Evolutionary conservation across 495 filamentous ascomycete species (phyloP), one percentile per base, ranked within the genome.

Genomic region (Melanomma pulvis-pyrius): DNA sequence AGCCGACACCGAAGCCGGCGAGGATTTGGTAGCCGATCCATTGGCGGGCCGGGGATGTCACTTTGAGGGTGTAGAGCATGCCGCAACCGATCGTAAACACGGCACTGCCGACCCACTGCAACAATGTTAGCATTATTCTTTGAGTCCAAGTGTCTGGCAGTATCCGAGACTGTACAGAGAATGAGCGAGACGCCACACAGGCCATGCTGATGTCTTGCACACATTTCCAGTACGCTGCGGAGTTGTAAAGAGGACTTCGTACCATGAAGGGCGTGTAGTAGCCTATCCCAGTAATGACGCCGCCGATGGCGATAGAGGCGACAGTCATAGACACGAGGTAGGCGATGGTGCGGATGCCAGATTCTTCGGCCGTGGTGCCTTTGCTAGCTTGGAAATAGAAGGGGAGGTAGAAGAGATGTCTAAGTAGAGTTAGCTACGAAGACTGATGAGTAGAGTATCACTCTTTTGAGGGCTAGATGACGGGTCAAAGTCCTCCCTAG

Each of bases 331-430:
- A 67, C 29, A 75, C 68, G 17, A 76, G 60, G 53, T 74, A 74
- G 12, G 76, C 71, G 44, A 78, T 74, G 21, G 55, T 62, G 24
- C 72, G 72, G 47, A 78, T 74, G 15, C 76, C 76, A 34, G 73
- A 75, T 28, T 59, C 60, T 52, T 72, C 65, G 28, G 76, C 76
- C 6, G 73, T 73, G 12, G 68, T 72, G 30, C 69, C 66, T 64
- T 76, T 74, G 34, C 62, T 53, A 15, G 73, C 76, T 61, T 79
- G 76, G 69, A 79, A 79, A 61, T 77, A 79, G 65, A 78, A 74
- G 8, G 77, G 77, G 13, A 79, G 69, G 59, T 78, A 79, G 65
- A 72, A 77, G 22, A 74, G 68, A 53, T 76, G 75, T 17, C 70
- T 74, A 41, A 13, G 8, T 34, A 21, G 7, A 12, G 51, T 30